Base-by-base conservation (phyloP, 257 asterid species). In the Jacaranda copaia region DNA sequence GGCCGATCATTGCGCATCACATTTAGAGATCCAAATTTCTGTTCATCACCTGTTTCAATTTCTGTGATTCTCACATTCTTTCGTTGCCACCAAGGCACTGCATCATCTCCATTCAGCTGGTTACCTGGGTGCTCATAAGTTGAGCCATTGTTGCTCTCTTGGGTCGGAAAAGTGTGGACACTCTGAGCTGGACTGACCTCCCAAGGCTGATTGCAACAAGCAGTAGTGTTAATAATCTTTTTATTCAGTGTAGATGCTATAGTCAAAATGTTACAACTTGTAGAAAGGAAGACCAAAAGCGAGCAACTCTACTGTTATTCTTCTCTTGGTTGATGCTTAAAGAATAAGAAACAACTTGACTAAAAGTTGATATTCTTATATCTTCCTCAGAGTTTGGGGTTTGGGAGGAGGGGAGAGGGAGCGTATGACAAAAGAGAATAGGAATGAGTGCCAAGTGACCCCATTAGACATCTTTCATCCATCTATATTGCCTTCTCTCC, bases 121-220 rank as follows among this genome's bases (percentile, higher is more conserved):
- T 59, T 84, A 40, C 85, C 87, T 71, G 70, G 85, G 79, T 46
- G 72, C 48, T 76, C 76, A 20, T 82, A 85, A 55, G 32, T 73
- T 68, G 81, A 67, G 64, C 70, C 73, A 46, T 81, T 81, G 77
- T 56, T 74, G 63, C 79, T 88, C 48, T 86, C 90, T 81, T 85
- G 92, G 72, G 84, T 43, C 35, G 72, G 89, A 77, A 64, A 64
- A 16, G 83, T 76, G 74, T 83, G 83, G 91, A 66, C 53, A 11
- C 73, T 84, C 85, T 87, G 93, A 73, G 87, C 48, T 76, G 82
- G 90, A 81, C 64, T 84, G 49, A 76, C 88, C 84, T 93, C 98
- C 99, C 99, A 96, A 52, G 98, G 98, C 98, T 93, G 88, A 68
- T 84, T 51, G 83, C 70, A 84, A 25, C 49, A 84, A 77, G 61